Percentiles rank a stretch among this genome's conserved stretches.
Conservation (phyloP, 169 alveolate genomes). For the Miamiensis avidus region DNA sequence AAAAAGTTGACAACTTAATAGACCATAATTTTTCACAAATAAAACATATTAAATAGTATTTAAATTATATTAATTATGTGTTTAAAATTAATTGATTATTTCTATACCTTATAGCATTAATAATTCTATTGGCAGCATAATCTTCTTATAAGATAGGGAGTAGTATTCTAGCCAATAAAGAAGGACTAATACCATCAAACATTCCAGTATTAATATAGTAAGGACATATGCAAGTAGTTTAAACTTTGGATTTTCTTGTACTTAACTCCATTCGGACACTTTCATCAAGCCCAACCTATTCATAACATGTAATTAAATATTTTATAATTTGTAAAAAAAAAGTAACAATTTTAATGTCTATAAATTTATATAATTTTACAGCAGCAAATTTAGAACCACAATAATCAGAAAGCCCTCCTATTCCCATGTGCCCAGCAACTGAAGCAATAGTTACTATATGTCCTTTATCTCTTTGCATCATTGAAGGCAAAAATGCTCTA, state of each 20-base stretch:
- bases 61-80: too few relatives aligned
- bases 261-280: conserved; percentile 59
- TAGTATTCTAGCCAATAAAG: conserved; percentile 21
- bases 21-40: too few relatives aligned
- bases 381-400: conserved; percentile 76
- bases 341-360: not conserved
- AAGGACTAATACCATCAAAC: conserved; percentile 77
- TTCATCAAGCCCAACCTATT: conserved; percentile 66
- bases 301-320: too few relatives aligned
- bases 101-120: conserved; percentile 36
- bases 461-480: conserved; percentile 60
- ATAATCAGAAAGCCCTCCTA: conserved; percentile 64
- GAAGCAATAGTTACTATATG: conserved; percentile 77
- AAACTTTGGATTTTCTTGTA: conserved; percentile 33
- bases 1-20: too few relatives aligned
- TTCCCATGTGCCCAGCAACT: conserved; percentile 64
- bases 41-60: too few relatives aligned
- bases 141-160: conserved; percentile 63
- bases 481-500: conserved; percentile 64
- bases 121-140: conserved; percentile 60
- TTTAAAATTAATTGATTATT: too few relatives aligned
- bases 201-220: conserved; percentile 77
- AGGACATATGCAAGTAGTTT: conserved; percentile 78
- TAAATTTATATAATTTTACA: not conserved
- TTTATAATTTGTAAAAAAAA: too few relatives aligned